Evolutionary conservation across 2,329 filamentous ascomycete genomes (phyloP).

Genomic region (Ophiostoma novo-ulmi): DNA sequence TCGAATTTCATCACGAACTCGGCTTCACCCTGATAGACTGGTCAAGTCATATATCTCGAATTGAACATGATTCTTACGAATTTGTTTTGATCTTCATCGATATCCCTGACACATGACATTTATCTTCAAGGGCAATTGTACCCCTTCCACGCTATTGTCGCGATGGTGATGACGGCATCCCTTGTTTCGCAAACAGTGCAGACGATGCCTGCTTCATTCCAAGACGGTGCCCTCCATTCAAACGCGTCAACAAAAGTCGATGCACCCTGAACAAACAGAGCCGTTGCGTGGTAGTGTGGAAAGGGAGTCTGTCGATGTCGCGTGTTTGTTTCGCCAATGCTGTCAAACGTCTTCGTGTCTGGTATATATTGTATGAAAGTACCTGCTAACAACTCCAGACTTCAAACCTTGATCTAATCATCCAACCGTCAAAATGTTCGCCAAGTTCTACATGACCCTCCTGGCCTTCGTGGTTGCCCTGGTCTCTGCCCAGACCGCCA

Average conservation of each 20-base stretch:
- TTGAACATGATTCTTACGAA: background rate
- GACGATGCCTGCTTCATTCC: background rate
- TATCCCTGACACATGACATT: background rate
- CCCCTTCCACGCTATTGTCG: constrained; percentile 11
- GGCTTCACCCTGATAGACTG: background rate
- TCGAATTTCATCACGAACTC: background rate
- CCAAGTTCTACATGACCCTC: constrained; percentile 24
- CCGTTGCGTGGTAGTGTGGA: background rate
- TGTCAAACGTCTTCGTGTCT: background rate
- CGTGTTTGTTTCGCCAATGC: constrained; percentile 8
- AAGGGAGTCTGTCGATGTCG: background rate
- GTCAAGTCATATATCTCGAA: background rate
- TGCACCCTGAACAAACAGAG: background rate
- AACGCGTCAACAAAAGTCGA: background rate
- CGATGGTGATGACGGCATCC: background rate
- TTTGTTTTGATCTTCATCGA: background rate
- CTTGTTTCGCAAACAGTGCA: background rate
- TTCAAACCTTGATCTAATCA: background rate
- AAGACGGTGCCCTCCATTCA: background rate
- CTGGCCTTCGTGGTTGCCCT: constrained; percentile 38
- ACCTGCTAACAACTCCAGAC: background rate
- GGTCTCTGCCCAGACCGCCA: constrained; percentile 33
- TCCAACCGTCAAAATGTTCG: constrained; percentile 23
- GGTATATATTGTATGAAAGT: background rate
- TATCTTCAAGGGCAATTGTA: background rate